phyloP scores from a whole-genome alignment of 2,329 filamentous ascomycete species.

The Alternaria triticimaculans region DNA sequence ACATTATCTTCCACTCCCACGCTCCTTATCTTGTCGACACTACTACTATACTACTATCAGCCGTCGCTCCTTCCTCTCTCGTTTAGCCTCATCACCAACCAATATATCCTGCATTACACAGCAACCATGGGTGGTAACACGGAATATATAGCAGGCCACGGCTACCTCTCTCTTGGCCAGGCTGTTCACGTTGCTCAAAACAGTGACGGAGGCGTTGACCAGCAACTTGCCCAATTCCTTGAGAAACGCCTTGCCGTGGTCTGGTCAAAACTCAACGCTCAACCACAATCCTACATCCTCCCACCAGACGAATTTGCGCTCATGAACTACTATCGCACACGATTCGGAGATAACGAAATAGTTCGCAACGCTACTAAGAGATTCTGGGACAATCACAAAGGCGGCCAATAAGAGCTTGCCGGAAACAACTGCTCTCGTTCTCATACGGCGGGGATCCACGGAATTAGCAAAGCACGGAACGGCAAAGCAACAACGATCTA shows the following conservation, averaged over 20 bases:
- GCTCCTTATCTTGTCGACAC: slow-evolving; percentile 20
- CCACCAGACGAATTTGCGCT: slow-evolving; percentile 79
- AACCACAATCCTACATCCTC: slow-evolving; percentile 76
- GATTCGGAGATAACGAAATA: slow-evolving; percentile 63
- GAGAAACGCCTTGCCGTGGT: slow-evolving; percentile 65
- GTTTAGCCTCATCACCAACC: slow-evolving; percentile 31
- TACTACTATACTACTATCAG: not conserved
- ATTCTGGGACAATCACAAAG: slow-evolving; percentile 61
- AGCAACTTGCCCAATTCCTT: slow-evolving; percentile 68
- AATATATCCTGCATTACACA: slow-evolving; percentile 33
- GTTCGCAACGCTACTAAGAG: slow-evolving; percentile 62
- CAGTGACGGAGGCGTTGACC: slow-evolving; percentile 71
- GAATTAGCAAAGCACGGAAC: not conserved
- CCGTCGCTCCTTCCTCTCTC: slow-evolving; percentile 30
- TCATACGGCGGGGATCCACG: not conserved
- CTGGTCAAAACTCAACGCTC: slow-evolving; percentile 70
- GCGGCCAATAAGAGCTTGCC: slow-evolving; percentile 23
- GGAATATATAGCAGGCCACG: slow-evolving; percentile 49
- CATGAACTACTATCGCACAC: slow-evolving; percentile 82
- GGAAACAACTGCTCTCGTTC: not conserved
- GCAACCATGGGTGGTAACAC: slow-evolving; percentile 52
- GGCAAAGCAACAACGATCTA: not conserved
- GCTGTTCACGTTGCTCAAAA: slow-evolving; percentile 80
- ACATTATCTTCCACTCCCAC: slow-evolving; percentile 11
- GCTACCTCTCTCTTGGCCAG: slow-evolving; percentile 63